phyloP scores from a whole-genome alignment of 2,329 filamentous ascomycete genomes.

The Penicillium sp. region DNA sequence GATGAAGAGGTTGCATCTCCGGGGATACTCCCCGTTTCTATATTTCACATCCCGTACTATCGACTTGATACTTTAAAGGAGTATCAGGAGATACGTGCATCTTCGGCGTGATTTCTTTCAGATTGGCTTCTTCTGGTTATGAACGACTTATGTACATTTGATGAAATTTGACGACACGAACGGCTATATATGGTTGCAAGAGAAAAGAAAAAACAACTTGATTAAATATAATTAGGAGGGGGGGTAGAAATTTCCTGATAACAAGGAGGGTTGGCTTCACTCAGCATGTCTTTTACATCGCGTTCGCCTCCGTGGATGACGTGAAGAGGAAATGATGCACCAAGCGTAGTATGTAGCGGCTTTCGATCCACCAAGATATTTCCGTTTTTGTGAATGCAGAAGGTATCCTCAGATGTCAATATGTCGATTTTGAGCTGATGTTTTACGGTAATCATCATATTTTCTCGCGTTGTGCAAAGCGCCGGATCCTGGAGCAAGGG shows the following conservation, averaged over 20 bases:
- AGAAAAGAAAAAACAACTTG: too few species aligned
- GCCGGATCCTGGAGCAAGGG: too few species aligned
- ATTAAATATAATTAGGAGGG: not conserved
- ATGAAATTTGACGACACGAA: too few species aligned
- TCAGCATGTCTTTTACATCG: not conserved
- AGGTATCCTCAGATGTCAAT: constrained; percentile 2
- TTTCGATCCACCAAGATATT: constrained; percentile 2
- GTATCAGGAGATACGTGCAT: not conserved
- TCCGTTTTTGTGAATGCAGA: not conserved
- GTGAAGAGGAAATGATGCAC: constrained; percentile 7
- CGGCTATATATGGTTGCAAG: too few species aligned
- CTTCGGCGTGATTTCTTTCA: not conserved
- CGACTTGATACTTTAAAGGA: not conserved
- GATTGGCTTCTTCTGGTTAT: too few species aligned
- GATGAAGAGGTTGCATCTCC: not conserved
- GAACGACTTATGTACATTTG: too few species aligned
- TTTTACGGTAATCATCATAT: constrained; percentile 1
- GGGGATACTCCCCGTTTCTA: not conserved
- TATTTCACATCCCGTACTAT: constrained; percentile 1
- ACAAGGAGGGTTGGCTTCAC: not conserved
- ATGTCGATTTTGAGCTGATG: constrained; percentile 8
- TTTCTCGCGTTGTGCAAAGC: not conserved
- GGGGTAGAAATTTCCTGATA: constrained; percentile 5
- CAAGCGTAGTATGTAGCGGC: constrained; percentile 1
- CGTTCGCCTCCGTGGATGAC: not conserved